Evolutionary conservation across 805 yeast genomes (phyloP), one percentile per base, ranked within the genome.

Genomic region (Myxozyma vanderwaltii): DNA sequence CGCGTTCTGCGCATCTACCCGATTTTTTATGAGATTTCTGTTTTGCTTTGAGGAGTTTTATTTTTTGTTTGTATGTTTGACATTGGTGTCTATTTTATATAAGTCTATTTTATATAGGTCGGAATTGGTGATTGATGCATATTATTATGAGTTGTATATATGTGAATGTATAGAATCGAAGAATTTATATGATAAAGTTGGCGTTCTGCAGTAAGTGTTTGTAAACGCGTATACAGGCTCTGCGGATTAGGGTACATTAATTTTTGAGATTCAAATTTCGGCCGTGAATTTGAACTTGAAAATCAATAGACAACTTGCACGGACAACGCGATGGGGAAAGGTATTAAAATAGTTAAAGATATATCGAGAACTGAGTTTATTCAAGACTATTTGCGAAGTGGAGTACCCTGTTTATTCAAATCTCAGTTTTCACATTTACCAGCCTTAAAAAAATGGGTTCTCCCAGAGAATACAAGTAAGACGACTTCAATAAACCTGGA

Each of bases 371-470:
- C 43, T 2, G 12, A 19, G 24, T 56, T 56, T 26, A 21, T 48
- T 17, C 15, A 27, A 17, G 43, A 57, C 12, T 52, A 39, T 36
- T 26, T 57, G 10, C 39, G 33, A 19, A 10, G 23, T 12, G 36
- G 54, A 7, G 24, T 35, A 7, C 63, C 63, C 8, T 59, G 59
- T 33, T n/a, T 59, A 15, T 54, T 59, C 49, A 31, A 33, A n/a
- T 23, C 50, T 3, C 39, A 47, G 21, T 59, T 55, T 38, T 21
- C 39, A 2, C 21, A 36, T 24, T 17, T 59, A 5, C 63, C 63
- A 4, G 63, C 63, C 4, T 15, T 59, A 12, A 23, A 39, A 12
- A 50, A 33, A 40, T 59, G 63, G 63, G 38, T 40, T 17, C n/a
- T n/a, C 33, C 38, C 45, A 13, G 24, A 17, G 15, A 23, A n/a